These are phyloP conservation scores for Fusarium pilosicola DNA, from an alignment of 2,329 filamentous ascomycete species.

Conservation along the genomic window DNA sequence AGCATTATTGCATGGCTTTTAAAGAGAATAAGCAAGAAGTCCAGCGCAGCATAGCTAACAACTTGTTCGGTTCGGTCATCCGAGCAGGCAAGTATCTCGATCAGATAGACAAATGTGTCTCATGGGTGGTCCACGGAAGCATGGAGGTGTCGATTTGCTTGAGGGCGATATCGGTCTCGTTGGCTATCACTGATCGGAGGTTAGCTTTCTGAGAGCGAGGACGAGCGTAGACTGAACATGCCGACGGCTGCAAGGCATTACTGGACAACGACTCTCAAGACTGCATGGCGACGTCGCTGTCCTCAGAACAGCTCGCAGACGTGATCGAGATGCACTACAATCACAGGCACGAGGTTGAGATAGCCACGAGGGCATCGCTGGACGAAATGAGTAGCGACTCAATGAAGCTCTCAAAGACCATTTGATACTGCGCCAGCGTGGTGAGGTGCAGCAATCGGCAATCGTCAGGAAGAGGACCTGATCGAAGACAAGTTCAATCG, in stretches of 20 bases:
- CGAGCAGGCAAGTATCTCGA: not conserved
- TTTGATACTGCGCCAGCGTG: fast-evolving
- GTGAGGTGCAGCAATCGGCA: not conserved
- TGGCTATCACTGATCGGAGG: not conserved
- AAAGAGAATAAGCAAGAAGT: not conserved
- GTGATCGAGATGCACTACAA: not conserved
- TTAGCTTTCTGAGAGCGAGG: not conserved
- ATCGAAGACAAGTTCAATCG: too few relatives aligned
- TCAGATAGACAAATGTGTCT: not conserved
- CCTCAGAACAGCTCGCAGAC: not conserved
- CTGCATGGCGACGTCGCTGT: not conserved
- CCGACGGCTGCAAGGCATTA: fast-evolving
- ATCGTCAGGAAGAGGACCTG: too few relatives aligned
- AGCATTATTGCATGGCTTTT: too few relatives aligned
- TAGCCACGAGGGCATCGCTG: not conserved
- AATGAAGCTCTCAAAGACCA: not conserved
- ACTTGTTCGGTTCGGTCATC: not conserved
- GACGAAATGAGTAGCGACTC: not conserved
- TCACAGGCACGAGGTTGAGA: not conserved
- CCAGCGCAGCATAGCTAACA: fast-evolving
- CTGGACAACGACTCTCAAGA: not conserved
- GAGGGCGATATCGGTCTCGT: not conserved
- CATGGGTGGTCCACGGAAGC: not conserved
- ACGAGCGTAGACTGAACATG: fast-evolving
- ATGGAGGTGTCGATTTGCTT: not conserved